These are phyloP conservation scores for Monosporozyma unispora DNA, from an alignment of 805 yeast genomes.

Conservation along the genomic window DNA sequence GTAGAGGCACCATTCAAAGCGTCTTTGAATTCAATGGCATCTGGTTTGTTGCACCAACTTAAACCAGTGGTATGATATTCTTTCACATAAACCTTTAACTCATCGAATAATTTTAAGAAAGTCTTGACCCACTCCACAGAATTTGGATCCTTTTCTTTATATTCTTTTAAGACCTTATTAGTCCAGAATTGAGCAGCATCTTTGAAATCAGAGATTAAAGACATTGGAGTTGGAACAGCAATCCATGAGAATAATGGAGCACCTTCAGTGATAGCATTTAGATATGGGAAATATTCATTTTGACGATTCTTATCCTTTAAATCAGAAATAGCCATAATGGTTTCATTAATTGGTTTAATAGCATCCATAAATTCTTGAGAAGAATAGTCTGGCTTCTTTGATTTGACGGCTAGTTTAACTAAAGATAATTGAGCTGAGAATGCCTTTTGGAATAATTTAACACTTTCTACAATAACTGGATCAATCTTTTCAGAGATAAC, in stretches of 20 bases:
- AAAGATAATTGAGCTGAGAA: constrained; percentile 46
- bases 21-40: constrained; percentile 50
- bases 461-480: constrained; percentile 41
- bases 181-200: constrained; percentile 94
- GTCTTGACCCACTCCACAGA: constrained; percentile 77
- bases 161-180: constrained; percentile 80
- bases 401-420: constrained; percentile 46
- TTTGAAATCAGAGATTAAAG: constrained; percentile 69
- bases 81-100: constrained; percentile 63
- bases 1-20: constrained; percentile 12
- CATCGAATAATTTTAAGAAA: constrained; percentile 56
- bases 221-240: constrained; percentile 63
- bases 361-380: constrained; percentile 47
- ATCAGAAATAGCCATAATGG: constrained; percentile 47
- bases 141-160: constrained; percentile 56
- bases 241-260: constrained; percentile 90
- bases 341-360: constrained; percentile 60
- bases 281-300: constrained; percentile 55
- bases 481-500: constrained; percentile 32
- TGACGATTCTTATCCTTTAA: constrained; percentile 69
- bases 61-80: constrained; percentile 80
- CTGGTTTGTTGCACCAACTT: constrained; percentile 47
- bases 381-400: constrained; percentile 56
- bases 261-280: constrained; percentile 83
- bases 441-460: constrained; percentile 45